phyloP scores from a whole-genome alignment of 495 filamentous ascomycete genomes.

The Aspergillus sparsus region DNA sequence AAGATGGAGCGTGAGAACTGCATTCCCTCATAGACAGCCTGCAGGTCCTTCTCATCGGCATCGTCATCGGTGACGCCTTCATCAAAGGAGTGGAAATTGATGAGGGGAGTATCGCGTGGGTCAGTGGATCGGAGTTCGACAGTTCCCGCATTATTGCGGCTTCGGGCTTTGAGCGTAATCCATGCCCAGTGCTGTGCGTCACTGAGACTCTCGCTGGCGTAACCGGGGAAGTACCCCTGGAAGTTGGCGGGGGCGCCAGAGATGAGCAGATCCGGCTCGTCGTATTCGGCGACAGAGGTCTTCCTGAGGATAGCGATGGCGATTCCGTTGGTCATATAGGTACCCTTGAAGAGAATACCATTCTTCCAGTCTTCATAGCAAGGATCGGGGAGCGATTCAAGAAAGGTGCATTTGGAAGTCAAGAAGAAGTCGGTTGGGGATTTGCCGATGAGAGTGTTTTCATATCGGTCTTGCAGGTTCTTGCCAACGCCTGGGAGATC shows the following conservation, averaged over 20 bases:
- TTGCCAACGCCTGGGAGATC: conserved; percentile 64
- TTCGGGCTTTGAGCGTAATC: conserved; percentile 55
- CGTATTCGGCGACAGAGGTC: conserved; percentile 38
- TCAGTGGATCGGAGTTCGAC: conserved; percentile 52
- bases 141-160: conserved; percentile 53
- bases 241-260: conserved; percentile 56
- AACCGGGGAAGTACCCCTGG: conserved; percentile 41
- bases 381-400: conserved; percentile 48
- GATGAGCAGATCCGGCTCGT: conserved; percentile 52
- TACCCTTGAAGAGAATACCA: conserved; percentile 51
- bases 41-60: conserved; percentile 36
- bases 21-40: conserved; percentile 52
- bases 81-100: conserved; percentile 60
- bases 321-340: conserved; percentile 53
- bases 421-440: conserved; percentile 49
- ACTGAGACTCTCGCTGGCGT: conserved; percentile 31
- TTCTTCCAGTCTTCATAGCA: conserved; percentile 44
- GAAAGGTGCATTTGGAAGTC: conserved; percentile 51
- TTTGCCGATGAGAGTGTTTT: conserved; percentile 50
- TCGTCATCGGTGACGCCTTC: conserved; percentile 37
- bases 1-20: conserved; percentile 45
- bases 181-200: conserved; percentile 47
- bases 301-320: conserved; percentile 49
- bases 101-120: conserved; percentile 55
- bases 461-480: conserved; percentile 69